phyloP scores from a whole-genome alignment of 163 green algal genomes.

The Trebouxiophyceae sp. region DNA sequence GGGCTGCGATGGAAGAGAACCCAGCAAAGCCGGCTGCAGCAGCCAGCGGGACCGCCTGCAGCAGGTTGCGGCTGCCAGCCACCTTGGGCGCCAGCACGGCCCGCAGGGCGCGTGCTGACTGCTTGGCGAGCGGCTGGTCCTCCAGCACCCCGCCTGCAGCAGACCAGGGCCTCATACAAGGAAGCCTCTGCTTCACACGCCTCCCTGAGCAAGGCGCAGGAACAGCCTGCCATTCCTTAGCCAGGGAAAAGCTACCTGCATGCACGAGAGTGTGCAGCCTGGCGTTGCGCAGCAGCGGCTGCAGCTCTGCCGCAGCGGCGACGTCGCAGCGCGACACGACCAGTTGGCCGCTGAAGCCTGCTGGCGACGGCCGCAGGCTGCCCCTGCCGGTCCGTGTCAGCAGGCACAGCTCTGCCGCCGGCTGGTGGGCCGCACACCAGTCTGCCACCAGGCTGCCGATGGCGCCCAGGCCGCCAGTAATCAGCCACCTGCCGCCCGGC shows the following conservation, averaged over 20 bases:
- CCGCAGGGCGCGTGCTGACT: constrained; percentile 26
- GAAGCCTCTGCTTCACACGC: not conserved
- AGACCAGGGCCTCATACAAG: not conserved
- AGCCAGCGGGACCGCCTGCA: not conserved
- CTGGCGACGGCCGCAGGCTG: not conserved
- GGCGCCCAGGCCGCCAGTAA: constrained; percentile 56
- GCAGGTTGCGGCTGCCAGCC: not conserved
- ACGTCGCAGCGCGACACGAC: not conserved
- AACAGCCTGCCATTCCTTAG: too few species aligned
- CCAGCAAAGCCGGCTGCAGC: constrained; percentile 3
- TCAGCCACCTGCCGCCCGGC: constrained; percentile 2
- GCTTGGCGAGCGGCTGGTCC: constrained; percentile 40
- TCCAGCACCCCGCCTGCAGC: constrained; percentile 48
- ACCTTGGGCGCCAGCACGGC: constrained; percentile 57
- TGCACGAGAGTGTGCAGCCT: too few species aligned
- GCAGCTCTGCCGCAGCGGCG: too few species aligned
- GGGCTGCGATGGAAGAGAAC: constrained; percentile 29
- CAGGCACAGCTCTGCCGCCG: not conserved
- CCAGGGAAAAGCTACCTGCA: too few species aligned
- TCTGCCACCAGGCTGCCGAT: constrained; percentile 41
- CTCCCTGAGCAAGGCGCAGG: too few species aligned
- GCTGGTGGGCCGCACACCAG: constrained; percentile 25
- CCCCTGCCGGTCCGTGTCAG: not conserved
- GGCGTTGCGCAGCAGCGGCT: too few species aligned
- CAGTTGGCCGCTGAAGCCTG: not conserved